Percentiles rank a stretch among this genome's conserved stretches.
These are phyloP conservation scores for Cladorrhinum sp. DNA, from an alignment of 2,329 filamentous ascomycete genomes.

Conservation along the genomic window DNA sequence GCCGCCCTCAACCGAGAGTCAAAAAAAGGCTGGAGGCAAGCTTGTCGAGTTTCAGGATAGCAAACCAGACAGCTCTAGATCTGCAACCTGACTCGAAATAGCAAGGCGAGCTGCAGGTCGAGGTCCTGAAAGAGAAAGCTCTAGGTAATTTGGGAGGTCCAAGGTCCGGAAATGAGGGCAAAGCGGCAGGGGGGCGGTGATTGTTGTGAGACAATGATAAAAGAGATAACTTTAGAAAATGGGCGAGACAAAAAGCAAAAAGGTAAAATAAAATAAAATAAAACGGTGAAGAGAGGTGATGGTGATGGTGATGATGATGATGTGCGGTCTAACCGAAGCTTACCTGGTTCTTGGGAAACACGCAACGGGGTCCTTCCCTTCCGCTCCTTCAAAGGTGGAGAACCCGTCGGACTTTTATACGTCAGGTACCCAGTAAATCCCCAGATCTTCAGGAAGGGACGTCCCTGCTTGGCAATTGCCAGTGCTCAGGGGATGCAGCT, in stretches of 20 bases:
- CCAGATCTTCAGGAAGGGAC: not conserved
- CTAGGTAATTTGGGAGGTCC: constrained; percentile 1
- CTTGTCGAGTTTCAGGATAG: not conserved
- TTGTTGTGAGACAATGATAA: not conserved
- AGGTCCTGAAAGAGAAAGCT: not conserved
- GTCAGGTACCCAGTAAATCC: not conserved
- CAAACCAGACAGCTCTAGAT: constrained; percentile 7
- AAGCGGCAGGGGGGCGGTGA: not conserved
- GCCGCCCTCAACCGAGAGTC: not conserved
- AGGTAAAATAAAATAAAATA: not conserved
- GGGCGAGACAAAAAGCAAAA: not conserved
- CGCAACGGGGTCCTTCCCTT: not conserved
- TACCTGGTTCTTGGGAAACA: not conserved
- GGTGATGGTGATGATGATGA: not conserved
- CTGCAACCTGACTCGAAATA: constrained; percentile 3
- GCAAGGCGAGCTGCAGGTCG: not conserved
- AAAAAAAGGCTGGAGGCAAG: not conserved
- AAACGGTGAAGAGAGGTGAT: not conserved
- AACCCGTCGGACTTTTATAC: not conserved
- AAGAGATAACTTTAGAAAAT: not conserved
- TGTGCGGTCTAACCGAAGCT: not conserved
- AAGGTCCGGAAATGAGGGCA: not conserved
- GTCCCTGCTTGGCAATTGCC: not conserved
- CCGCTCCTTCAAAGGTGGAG: not conserved
- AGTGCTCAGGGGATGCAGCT: not conserved